Conservation (phyloP, 768 basidiomycete genomes). For the Mycena galericulata region DNA sequence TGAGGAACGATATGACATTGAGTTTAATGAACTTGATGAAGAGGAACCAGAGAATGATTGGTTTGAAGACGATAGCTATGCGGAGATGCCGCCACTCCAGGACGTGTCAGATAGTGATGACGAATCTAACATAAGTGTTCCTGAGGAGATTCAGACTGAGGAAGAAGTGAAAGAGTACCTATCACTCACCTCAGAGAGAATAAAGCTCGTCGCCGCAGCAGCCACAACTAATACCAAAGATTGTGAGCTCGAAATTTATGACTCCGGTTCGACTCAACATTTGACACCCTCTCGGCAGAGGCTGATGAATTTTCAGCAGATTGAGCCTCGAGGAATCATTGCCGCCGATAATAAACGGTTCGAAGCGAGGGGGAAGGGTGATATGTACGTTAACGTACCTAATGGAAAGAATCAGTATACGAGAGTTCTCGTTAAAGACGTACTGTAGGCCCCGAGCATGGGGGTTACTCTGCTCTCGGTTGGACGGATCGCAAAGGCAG, state of each 20-base stretch:
- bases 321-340: slow-evolving; percentile 21
- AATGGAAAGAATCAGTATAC: slow-evolving; percentile 35
- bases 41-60: not conserved
- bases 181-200: slow-evolving; percentile 3
- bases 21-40: slow-evolving; percentile 21
- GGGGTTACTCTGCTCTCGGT: slow-evolving; percentile 48
- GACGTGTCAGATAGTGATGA: slow-evolving; percentile 10
- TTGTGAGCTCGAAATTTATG: slow-evolving; percentile 43
- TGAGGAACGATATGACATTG: not conserved
- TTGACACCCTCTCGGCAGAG: not conserved
- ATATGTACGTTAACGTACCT: slow-evolving; percentile 42
- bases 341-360: slow-evolving; percentile 8
- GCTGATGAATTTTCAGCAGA: slow-evolving; percentile 9
- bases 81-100: not conserved
- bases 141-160: not conserved
- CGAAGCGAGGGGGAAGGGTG: slow-evolving; percentile 45
- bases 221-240: not conserved
- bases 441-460: slow-evolving; percentile 46
- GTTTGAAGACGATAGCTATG: not conserved
- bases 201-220: not conserved
- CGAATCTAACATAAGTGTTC: not conserved
- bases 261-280: slow-evolving; percentile 47
- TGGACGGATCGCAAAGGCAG: slow-evolving; percentile 40
- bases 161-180: not conserved
- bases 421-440: slow-evolving; percentile 41